A percentile compares a stretch with the other conserved stretches of the same genome.
These are phyloP conservation scores for Globisporangium cederbergense DNA, from an alignment of 352 stramenopile genomes.

Conservation along the genomic window DNA sequence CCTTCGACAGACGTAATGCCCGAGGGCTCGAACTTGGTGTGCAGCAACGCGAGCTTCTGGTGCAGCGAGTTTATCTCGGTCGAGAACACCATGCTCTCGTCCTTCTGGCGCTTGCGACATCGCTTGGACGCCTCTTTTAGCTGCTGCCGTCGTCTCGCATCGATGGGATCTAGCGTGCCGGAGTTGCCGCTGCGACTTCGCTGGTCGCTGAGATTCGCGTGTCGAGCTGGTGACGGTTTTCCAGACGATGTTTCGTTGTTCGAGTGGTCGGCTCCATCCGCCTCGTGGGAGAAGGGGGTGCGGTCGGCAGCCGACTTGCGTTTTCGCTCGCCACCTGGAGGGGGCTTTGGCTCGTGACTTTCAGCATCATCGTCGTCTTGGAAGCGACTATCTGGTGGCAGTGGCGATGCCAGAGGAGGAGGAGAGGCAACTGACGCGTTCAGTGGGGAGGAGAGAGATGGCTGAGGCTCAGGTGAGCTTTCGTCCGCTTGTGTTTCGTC, in stretches of 20 bases:
- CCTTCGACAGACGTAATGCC: neutral
- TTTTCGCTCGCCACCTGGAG: neutral
- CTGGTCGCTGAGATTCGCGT: neutral
- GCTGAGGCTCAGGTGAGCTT: neutral
- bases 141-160: slow-evolving; percentile 7
- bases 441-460: neutral
- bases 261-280: neutral
- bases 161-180: neutral
- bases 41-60: slow-evolving; percentile 31
- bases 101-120: slow-evolving; percentile 50
- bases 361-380: neutral
- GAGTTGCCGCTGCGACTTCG: neutral
- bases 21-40: slow-evolving; percentile 13
- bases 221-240: neutral
- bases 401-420: neutral
- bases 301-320: neutral
- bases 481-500: neutral
- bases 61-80: slow-evolving; percentile 30
- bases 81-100: slow-evolving; percentile 31
- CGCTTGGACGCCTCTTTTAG: slow-evolving; percentile 23
- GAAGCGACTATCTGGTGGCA: neutral
- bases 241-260: neutral
- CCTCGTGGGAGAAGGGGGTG: neutral
- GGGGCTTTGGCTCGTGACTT: neutral
- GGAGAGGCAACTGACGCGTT: neutral